These are phyloP conservation scores for Yamadazyma mexicana DNA, from an alignment of 1,139 yeast species.

Conservation along the genomic window DNA sequence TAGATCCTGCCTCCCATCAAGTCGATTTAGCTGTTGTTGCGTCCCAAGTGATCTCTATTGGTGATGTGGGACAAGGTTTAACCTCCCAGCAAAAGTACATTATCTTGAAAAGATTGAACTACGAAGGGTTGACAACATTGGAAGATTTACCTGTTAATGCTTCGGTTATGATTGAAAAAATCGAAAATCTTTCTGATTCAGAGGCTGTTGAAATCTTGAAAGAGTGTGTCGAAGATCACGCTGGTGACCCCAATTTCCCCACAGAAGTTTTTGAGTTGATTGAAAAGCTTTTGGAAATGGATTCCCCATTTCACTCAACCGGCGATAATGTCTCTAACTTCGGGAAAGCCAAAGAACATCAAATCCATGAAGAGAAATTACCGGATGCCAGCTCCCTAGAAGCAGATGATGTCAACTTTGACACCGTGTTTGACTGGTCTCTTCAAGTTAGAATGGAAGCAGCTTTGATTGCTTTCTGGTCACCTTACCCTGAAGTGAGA, in stretches of 20 bases:
- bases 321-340: too few species aligned
- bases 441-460: too few species aligned
- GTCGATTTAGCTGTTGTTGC: conserved; percentile 20
- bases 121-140: conserved; percentile 25
- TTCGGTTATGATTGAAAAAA: conserved; percentile 30
- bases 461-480: too few species aligned
- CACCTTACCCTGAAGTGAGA: too few species aligned
- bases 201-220: conserved; percentile 24
- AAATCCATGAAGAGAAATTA: too few species aligned
- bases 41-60: conserved; percentile 23
- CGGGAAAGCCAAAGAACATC: too few species aligned
- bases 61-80: conserved; percentile 26
- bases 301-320: too few species aligned
- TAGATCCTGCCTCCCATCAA: conserved; percentile 18
- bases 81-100: conserved; percentile 26
- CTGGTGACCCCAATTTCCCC: conserved; percentile 26
- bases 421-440: too few species aligned
- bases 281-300: conserved; percentile 28
- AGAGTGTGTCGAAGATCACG: conserved; percentile 20
- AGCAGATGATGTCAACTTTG: too few species aligned
- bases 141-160: conserved; percentile 29
- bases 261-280: conserved; percentile 19
- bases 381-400: too few species aligned
- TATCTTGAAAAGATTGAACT: conserved; percentile 28
- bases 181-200: conserved; percentile 19